phyloP scores from a whole-genome alignment of 2,329 filamentous ascomycete species.

The Beauveria sp. region DNA sequence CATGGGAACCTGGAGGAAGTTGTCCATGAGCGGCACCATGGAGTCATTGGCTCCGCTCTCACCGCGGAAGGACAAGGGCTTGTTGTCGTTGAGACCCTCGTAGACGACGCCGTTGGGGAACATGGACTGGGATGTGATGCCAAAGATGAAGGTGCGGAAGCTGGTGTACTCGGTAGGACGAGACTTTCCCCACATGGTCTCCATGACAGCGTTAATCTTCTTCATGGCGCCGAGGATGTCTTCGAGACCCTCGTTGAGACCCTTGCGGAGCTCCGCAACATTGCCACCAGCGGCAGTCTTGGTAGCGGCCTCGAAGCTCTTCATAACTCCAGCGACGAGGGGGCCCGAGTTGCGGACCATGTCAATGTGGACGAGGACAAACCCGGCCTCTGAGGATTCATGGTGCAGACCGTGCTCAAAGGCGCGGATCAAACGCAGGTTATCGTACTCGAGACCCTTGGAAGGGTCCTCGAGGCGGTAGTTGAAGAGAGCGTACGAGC shows the following conservation, averaged over 20 bases:
- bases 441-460: slow-evolving; percentile 51
- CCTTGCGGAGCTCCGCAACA: slow-evolving; percentile 33
- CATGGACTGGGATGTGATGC: slow-evolving; percentile 89
- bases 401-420: slow-evolving; percentile 88
- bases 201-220: slow-evolving; percentile 73
- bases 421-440: slow-evolving; percentile 77
- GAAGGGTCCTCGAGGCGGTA: slow-evolving; percentile 52
- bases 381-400: slow-evolving; percentile 82
- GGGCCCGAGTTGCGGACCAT: slow-evolving; percentile 85
- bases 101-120: slow-evolving; percentile 89
- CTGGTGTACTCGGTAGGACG: slow-evolving; percentile 76
- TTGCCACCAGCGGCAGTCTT: slow-evolving; percentile 21
- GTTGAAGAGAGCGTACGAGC: slow-evolving; percentile 62
- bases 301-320: slow-evolving; percentile 51
- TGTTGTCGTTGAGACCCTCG: slow-evolving; percentile 64
- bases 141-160: slow-evolving; percentile 96
- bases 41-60: slow-evolving; percentile 92
- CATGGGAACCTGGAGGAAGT: slow-evolving; percentile 79
- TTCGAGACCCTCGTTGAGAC: slow-evolving; percentile 57
- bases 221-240: slow-evolving; percentile 51
- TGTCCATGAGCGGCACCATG: slow-evolving; percentile 87
- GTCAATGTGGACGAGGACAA: slow-evolving; percentile 91
- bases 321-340: slow-evolving; percentile 64
- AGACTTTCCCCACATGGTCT: slow-evolving; percentile 85
- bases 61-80: slow-evolving; percentile 76